Conservation (phyloP, 1,284 basidiomycete species). For the Fomitopsis schrenkii region DNA sequence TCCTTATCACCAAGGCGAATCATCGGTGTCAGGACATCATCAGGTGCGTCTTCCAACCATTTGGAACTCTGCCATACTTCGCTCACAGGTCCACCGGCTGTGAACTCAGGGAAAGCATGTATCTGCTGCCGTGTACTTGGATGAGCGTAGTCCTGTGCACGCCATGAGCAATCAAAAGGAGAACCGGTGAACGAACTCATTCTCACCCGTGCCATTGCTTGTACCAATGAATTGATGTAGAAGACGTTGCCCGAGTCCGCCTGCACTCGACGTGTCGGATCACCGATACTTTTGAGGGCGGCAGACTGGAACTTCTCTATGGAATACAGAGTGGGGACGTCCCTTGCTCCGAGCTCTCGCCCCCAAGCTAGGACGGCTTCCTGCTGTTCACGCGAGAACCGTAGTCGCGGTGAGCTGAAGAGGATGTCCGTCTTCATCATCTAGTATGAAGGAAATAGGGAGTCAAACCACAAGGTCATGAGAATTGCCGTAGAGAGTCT, state of each 20-base stretch:
- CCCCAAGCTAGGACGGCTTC: constrained; percentile 8
- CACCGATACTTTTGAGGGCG: neutral
- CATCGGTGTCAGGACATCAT: constrained; percentile 12
- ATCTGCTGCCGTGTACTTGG: neutral
- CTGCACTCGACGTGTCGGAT: neutral
- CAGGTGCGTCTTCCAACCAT: constrained; percentile 7
- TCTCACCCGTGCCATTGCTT: neutral
- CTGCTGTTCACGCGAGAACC: constrained; percentile 9
- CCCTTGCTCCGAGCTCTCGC: constrained; percentile 4
- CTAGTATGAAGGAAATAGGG: neutral
- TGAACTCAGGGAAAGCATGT: neutral
- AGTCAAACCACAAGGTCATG: no score
- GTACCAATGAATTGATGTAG: neutral
- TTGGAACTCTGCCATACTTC: constrained; percentile 6
- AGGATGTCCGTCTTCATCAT: constrained; percentile 11
- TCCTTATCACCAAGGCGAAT: constrained; percentile 9
- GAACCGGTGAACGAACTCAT: no score
- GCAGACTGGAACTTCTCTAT: constrained; percentile 4
- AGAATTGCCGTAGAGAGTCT: no score
- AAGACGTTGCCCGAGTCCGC: neutral
- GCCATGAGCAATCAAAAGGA: neutral
- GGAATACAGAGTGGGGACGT: constrained; percentile 7
- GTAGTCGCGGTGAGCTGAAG: constrained; percentile 9
- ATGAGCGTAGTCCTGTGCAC: constrained; percentile 9
- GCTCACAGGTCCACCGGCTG: neutral